phyloP scores from a whole-genome alignment of 129 eudicot genomes.

The sunflower (Helianthus annuus) region DNA sequence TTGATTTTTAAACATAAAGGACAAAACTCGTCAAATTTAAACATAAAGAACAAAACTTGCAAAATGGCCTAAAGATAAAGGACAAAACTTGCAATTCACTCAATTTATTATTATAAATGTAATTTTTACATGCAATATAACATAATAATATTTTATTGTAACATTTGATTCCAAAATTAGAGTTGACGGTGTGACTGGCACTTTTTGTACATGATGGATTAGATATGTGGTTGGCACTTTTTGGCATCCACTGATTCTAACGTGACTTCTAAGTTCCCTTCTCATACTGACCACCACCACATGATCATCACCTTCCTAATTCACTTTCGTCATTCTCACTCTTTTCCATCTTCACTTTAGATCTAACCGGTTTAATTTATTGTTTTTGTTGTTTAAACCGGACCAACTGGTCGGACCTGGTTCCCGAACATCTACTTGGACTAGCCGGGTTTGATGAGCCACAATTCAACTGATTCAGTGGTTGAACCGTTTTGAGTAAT shows the following conservation, averaged over 20 bases:
- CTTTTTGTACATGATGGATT: not conserved
- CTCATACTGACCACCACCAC: constrained; percentile 7
- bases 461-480: too few species aligned
- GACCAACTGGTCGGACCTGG: not conserved
- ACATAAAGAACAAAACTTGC: too few species aligned
- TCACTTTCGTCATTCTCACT: constrained; percentile 10
- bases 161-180: constrained; percentile 1
- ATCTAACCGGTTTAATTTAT: not conserved
- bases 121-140: not conserved
- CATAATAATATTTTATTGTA: not conserved
- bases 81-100: too few species aligned
- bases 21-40: too few species aligned
- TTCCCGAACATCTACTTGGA: too few species aligned
- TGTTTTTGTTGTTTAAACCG: not conserved
- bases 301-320: not conserved
- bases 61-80: too few species aligned
- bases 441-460: too few species aligned
- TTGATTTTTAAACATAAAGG: too few species aligned
- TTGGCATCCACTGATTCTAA: constrained; percentile 10
- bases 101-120: not conserved
- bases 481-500: too few species aligned
- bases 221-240: constrained; percentile 6
- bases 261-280: constrained; percentile 10
- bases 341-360: not conserved
- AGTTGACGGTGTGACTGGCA: not conserved